These are phyloP conservation scores for Ceratocystis ficicola DNA, from an alignment of 2,329 filamentous ascomycete species.

Conservation along the genomic window DNA sequence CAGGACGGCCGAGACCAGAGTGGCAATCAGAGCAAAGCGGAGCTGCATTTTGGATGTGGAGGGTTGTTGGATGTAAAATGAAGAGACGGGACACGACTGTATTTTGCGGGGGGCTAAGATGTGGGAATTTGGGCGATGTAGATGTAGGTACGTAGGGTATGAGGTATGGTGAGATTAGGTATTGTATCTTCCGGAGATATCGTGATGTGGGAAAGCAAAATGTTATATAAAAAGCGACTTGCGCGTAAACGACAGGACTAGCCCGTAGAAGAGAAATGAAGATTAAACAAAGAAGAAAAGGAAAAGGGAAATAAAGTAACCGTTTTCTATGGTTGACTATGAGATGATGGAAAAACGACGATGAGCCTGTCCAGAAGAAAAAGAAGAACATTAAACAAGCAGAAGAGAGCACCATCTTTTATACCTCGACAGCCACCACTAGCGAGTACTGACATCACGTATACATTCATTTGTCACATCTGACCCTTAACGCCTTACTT, in stretches of 20 bases:
- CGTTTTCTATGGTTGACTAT: slow-evolving; percentile 1
- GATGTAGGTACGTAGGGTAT: slow-evolving; percentile 25
- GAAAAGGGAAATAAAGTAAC: slow-evolving; percentile 20
- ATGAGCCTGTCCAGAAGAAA: slow-evolving; percentile 17
- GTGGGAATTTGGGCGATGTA: background rate
- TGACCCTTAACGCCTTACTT: background rate
- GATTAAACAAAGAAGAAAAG: slow-evolving; percentile 17
- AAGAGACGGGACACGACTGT: background rate
- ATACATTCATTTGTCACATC: too few relatives aligned
- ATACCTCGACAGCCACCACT: background rate
- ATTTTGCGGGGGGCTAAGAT: background rate
- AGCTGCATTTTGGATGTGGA: slow-evolving; percentile 39
- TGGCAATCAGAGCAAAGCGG: slow-evolving; percentile 36
- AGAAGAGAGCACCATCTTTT: background rate
- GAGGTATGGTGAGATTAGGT: slow-evolving; percentile 27
- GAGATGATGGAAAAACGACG: slow-evolving; percentile 6
- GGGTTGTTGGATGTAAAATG: background rate
- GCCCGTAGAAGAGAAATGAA: slow-evolving; percentile 30
- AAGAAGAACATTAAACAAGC: background rate
- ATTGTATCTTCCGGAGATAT: slow-evolving; percentile 9
- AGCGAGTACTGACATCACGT: background rate
- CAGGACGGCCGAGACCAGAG: slow-evolving; percentile 34
- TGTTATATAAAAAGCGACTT: slow-evolving; percentile 32
- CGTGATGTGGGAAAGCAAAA: background rate
- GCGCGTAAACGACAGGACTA: slow-evolving; percentile 39